A percentile compares a stretch with the other conserved stretches of the same genome.
phyloP scores from a whole-genome alignment of 352 stramenopile species.

The Phytophthora citricola region DNA sequence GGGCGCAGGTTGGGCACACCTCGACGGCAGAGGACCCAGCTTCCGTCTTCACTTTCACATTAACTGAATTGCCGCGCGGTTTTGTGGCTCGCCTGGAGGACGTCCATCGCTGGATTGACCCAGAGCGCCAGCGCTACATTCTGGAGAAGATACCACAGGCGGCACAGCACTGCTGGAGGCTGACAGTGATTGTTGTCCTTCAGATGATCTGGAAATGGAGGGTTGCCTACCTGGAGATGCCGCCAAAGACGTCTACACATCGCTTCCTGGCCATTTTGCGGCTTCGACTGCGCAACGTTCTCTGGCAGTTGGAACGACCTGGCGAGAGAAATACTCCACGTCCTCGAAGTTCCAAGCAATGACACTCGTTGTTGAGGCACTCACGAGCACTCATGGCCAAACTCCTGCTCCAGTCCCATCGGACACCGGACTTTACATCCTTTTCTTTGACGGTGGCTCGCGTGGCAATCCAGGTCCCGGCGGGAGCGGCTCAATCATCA shows the following conservation, averaged over 20 bases:
- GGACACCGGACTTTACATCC: background rate
- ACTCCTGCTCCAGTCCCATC: too few species aligned
- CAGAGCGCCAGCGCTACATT: background rate
- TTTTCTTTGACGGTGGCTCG: background rate
- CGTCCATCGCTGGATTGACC: background rate
- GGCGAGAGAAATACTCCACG: too few species aligned
- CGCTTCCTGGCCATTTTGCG: too few species aligned
- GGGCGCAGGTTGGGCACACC: background rate
- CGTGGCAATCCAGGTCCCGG: background rate
- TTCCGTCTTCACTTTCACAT: background rate
- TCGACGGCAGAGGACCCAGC: background rate
- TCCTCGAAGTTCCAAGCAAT: too few species aligned
- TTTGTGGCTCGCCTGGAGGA: background rate
- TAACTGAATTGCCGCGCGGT: background rate
- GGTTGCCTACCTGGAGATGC: too few species aligned
- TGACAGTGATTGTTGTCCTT: background rate
- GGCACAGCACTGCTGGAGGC: background rate
- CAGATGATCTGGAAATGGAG: background rate
- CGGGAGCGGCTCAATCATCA: background rate
- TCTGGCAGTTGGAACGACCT: too few species aligned
- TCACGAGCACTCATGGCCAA: too few species aligned
- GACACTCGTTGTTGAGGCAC: too few species aligned
- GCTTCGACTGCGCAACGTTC: too few species aligned
- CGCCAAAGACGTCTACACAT: too few species aligned
- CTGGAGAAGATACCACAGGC: too few species aligned